These are phyloP conservation scores for Centella asiatica DNA, from an alignment of 129 eudicot species.

Conservation along the genomic window DNA sequence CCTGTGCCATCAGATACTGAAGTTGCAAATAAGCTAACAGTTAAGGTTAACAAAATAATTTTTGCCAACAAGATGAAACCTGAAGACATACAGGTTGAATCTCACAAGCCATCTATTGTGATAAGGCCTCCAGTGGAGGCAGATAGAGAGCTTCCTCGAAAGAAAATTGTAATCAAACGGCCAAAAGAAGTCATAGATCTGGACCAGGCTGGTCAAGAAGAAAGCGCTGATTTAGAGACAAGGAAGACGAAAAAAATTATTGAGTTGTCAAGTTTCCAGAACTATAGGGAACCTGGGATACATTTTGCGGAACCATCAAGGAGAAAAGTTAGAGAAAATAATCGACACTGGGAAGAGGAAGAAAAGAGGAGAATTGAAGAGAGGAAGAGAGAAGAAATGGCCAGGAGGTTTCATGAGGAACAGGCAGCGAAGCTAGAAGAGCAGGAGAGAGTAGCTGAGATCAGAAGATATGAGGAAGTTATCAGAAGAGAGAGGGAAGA, in stretches of 20 bases:
- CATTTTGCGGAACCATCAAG: slow-evolving; percentile 35
- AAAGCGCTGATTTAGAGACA: slow-evolving; percentile 47
- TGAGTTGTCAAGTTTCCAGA: slow-evolving; percentile 56
- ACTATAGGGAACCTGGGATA: slow-evolving; percentile 22
- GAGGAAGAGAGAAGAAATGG: slow-evolving; percentile 41
- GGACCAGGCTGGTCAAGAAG: slow-evolving; percentile 68
- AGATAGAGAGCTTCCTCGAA: slow-evolving; percentile 38
- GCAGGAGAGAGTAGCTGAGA: slow-evolving; percentile 49
- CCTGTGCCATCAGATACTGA: slow-evolving; percentile 61
- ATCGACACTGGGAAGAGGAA: slow-evolving; percentile 48
- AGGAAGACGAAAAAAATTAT: slow-evolving; percentile 64
- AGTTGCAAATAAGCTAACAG: slow-evolving; percentile 37
- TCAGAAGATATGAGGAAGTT: slow-evolving; percentile 57
- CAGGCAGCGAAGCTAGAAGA: slow-evolving; percentile 49
- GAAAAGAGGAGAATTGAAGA: slow-evolving; percentile 41
- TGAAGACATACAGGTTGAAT: slow-evolving; percentile 51
- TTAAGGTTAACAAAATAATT: slow-evolving; percentile 65
- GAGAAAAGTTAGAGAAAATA: slow-evolving; percentile 24
- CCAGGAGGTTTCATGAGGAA: slow-evolving; percentile 30
- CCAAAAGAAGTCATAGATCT: slow-evolving; percentile 62
- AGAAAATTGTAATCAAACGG: slow-evolving; percentile 58
- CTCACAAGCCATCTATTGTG: slow-evolving; percentile 55
- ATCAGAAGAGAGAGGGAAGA: slow-evolving; percentile 79
- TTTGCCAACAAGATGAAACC: slow-evolving; percentile 57
- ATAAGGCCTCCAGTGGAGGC: slow-evolving; percentile 65